A percentile compares a stretch with the other conserved stretches of the same genome.
Evolutionary conservation across 257 asterid genomes (phyloP).

Genomic region (Misopates orontium): DNA sequence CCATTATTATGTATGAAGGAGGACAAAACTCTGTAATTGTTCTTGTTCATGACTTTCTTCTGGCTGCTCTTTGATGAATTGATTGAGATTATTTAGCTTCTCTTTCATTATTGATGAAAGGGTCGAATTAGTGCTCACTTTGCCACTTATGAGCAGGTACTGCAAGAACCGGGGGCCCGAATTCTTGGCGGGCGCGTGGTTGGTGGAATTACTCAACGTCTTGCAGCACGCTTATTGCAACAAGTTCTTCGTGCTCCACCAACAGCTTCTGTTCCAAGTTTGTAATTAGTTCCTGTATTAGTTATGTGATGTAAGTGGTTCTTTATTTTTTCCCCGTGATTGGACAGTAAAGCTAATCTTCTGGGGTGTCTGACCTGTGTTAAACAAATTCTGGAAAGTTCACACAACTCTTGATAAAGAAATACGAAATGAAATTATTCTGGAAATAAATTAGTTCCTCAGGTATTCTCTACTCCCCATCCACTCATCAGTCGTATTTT

Average conservation of each 20-base stretch:
- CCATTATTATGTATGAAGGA: too few species aligned
- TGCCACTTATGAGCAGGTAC: conserved; percentile 53
- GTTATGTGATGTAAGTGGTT: conserved; percentile 21
- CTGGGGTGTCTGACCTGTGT: too few species aligned
- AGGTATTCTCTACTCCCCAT: neutral
- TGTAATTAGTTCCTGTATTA: neutral
- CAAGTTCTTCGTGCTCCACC: conserved; percentile 88
- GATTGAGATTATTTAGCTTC: neutral
- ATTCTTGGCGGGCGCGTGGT: conserved; percentile 87
- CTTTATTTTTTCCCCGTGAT: conserved; percentile 25
- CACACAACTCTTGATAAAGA: neutral
- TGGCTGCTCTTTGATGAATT: conserved; percentile 2
- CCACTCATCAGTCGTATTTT: too few species aligned
- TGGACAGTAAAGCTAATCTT: conserved; percentile 2
- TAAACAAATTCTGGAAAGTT: neutral
- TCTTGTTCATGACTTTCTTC: too few species aligned
- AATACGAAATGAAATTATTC: neutral
- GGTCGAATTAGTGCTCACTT: conserved; percentile 24
- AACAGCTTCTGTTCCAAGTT: conserved; percentile 38
- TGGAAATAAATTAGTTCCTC: neutral
- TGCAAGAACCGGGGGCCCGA: conserved; percentile 91
- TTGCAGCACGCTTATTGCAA: conserved; percentile 94
- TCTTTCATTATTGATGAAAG: neutral
- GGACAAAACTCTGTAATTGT: too few species aligned
- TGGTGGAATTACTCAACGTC: conserved; percentile 93